A percentile compares a stretch with the other conserved stretches of the same genome.
phyloP scores from a whole-genome alignment of 1,139 yeast genomes.

The Sugiyamaella neomexicana region DNA sequence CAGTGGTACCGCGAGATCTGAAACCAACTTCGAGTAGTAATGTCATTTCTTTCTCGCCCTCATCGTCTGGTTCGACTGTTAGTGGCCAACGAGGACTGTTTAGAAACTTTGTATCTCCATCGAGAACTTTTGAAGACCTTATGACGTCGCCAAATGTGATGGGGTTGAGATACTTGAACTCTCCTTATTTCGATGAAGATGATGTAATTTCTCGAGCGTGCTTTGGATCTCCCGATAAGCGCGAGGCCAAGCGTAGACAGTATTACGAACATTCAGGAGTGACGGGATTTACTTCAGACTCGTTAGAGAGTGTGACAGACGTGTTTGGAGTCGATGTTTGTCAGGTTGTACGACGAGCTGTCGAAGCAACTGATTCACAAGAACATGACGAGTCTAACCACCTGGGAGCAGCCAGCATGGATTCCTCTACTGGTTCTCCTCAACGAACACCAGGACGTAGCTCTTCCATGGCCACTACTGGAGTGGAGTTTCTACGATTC shows the following conservation, averaged over 20 bases:
- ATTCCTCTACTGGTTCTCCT: slow-evolving; percentile 2
- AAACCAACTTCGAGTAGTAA: slow-evolving; percentile 31
- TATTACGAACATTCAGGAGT: slow-evolving; percentile 35
- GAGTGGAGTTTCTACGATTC: slow-evolving; percentile 23
- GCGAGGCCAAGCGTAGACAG: slow-evolving; percentile 37
- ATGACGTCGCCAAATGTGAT: slow-evolving; percentile 25
- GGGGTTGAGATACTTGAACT: slow-evolving; percentile 8
- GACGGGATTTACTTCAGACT: slow-evolving; percentile 28
- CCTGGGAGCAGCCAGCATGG: background rate
- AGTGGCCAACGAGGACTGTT: slow-evolving; percentile 28
- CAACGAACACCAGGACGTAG: slow-evolving; percentile 7
- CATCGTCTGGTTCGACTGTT: slow-evolving; percentile 4
- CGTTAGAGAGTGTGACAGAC: slow-evolving; percentile 39
- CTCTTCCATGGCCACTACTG: slow-evolving; percentile 10
- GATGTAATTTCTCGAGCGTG: slow-evolving; percentile 50
- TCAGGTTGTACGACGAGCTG: slow-evolving; percentile 57
- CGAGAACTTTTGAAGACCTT: slow-evolving; percentile 31
- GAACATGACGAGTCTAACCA: slow-evolving; percentile 1
- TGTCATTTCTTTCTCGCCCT: slow-evolving; percentile 5
- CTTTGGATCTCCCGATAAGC: slow-evolving; percentile 45
- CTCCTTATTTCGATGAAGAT: slow-evolving; percentile 46
- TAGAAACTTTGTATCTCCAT: slow-evolving; percentile 45
- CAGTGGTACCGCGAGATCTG: slow-evolving; percentile 23
- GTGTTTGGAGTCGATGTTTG: slow-evolving; percentile 59
- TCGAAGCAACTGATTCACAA: slow-evolving; percentile 34